phyloP scores from a whole-genome alignment of 495 filamentous ascomycete genomes.

The Penicilliopsis zonata region DNA sequence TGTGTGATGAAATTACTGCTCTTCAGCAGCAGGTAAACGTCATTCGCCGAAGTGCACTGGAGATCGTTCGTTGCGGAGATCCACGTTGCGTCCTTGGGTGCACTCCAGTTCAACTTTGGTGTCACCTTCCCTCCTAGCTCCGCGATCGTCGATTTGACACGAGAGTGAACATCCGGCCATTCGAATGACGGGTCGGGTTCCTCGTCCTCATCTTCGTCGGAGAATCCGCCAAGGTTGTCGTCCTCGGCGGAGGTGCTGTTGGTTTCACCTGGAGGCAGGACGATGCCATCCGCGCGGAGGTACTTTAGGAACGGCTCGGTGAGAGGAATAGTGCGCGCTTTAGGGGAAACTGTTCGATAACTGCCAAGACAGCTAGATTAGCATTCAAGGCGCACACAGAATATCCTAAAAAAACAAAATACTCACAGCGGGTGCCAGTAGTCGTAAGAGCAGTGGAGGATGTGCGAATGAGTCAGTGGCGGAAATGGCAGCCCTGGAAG shows the following conservation, averaged over 20 bases:
- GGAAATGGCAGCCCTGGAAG: constrained; percentile 55
- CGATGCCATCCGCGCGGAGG: constrained; percentile 84
- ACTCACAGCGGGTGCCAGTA: constrained; percentile 71
- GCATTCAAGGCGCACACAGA: neutral
- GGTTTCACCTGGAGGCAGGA: constrained; percentile 50
- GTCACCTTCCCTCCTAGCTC: constrained; percentile 71
- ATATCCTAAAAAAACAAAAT: too few species aligned
- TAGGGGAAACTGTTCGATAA: constrained; percentile 73
- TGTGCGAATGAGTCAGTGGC: constrained; percentile 71
- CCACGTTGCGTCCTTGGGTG: constrained; percentile 94
- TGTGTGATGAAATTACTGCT: constrained; percentile 87
- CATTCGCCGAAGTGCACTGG: constrained; percentile 75
- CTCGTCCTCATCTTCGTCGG: constrained; percentile 30
- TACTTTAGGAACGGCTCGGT: constrained; percentile 66
- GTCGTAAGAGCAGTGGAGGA: constrained; percentile 89
- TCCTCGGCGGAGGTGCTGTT: constrained; percentile 20
- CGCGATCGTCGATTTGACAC: constrained; percentile 62
- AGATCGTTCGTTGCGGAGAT: constrained; percentile 83
- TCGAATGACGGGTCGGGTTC: constrained; percentile 42
- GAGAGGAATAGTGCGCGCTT: constrained; percentile 72
- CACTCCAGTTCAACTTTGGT: constrained; percentile 95
- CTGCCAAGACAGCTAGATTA: constrained; percentile 13
- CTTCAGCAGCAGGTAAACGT: constrained; percentile 89
- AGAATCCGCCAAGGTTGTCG: constrained; percentile 23
- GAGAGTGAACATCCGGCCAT: constrained; percentile 62